Conservation (phyloP, 306 rosid species). For the Prunus kanzakura region DNA sequence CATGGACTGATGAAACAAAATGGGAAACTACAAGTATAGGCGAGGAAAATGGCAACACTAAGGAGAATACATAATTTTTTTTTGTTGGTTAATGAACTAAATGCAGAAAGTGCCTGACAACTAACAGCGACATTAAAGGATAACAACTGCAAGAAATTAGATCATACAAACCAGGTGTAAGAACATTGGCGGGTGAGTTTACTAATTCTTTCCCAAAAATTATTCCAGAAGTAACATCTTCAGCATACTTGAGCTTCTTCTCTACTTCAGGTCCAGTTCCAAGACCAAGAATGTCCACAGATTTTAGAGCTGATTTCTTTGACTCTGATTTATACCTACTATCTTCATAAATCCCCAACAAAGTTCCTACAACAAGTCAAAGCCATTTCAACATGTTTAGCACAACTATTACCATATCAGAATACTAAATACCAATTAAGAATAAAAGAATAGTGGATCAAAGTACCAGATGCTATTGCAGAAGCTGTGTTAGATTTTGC, state of each 20-base stretch:
- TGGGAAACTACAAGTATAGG: not conserved
- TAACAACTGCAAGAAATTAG: slow-evolving; percentile 5
- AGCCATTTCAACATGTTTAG: slow-evolving; percentile 19
- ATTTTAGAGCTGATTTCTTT: slow-evolving; percentile 62
- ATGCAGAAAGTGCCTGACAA: slow-evolving; percentile 6
- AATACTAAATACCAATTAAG: slow-evolving; percentile 1
- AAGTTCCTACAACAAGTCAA: slow-evolving; percentile 55
- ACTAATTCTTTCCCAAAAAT: slow-evolving; percentile 90
- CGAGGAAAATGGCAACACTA: not conserved
- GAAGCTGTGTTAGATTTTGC: slow-evolving; percentile 56
- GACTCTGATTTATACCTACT: slow-evolving; percentile 76
- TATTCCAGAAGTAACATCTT: slow-evolving; percentile 71
- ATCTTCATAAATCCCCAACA: slow-evolving; percentile 83
- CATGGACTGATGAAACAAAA: not conserved
- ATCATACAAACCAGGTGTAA: slow-evolving; percentile 80
- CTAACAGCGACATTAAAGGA: not conserved
- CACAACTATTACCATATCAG: not conserved
- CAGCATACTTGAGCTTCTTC: slow-evolving; percentile 83
- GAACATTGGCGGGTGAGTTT: slow-evolving; percentile 96
- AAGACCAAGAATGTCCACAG: slow-evolving; percentile 82
- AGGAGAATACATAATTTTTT: not conserved
- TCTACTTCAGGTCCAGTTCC: slow-evolving; percentile 82
- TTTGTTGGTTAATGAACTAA: not conserved
- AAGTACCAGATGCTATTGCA: slow-evolving; percentile 82
- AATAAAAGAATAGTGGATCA: not conserved